These are phyloP conservation scores for Capsicum baccatum DNA, from an alignment of 257 asterid genomes.

Conservation along the genomic window DNA sequence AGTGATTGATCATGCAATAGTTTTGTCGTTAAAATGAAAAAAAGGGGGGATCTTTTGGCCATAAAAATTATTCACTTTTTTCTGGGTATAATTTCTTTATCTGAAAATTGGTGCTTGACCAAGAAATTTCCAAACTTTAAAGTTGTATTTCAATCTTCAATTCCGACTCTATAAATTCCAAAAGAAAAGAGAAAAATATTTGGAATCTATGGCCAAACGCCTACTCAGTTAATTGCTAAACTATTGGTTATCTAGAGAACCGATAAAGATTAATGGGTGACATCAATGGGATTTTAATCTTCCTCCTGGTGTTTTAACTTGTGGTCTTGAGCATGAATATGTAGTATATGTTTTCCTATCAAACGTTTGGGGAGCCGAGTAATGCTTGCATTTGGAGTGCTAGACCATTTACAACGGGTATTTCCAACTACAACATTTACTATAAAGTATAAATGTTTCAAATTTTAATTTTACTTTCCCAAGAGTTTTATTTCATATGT, in stretches of 20 bases:
- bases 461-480: neutral
- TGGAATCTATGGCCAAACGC: neutral
- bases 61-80: neutral
- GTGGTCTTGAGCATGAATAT: conserved; percentile 4
- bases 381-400: neutral
- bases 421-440: conserved; percentile 8
- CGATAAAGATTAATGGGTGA: conserved; percentile 5
- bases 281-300: neutral
- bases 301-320: neutral
- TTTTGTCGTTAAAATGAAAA: neutral
- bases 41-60: neutral
- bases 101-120: neutral
- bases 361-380: conserved; percentile 14
- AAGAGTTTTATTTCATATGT: neutral
- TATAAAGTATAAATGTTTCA: neutral
- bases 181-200: neutral
- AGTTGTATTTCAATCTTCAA: conserved; percentile 2
- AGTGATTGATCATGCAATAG: conserved; percentile 16
- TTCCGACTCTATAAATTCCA: neutral
- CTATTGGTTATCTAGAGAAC: conserved; percentile 10
- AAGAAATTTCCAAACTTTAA: neutral
- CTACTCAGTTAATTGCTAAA: neutral
- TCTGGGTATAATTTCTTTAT: neutral
- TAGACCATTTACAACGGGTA: neutral
- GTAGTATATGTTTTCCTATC: neutral